Conservation (phyloP, 2,329 filamentous ascomycete species). For the Ophiostoma pallidulum region DNA sequence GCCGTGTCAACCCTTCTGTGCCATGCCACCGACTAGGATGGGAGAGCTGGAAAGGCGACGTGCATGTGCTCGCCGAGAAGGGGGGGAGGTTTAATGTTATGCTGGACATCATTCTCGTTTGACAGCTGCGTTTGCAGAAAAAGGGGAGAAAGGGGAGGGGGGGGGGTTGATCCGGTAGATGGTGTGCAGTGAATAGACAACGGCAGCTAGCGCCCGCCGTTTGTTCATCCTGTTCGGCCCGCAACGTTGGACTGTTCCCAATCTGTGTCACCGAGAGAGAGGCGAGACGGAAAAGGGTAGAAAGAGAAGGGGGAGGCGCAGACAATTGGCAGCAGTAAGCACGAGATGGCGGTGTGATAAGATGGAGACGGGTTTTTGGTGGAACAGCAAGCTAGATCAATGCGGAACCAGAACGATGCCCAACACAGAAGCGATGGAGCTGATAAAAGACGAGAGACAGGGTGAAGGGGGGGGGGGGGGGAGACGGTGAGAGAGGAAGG, state of each 20-base stretch:
- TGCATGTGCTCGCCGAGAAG: neutral
- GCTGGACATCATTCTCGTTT: no score
- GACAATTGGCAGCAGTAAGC: neutral
- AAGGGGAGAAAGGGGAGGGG: neutral
- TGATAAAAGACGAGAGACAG: neutral
- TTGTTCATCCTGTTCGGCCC: neutral
- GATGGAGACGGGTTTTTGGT: neutral
- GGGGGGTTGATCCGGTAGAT: neutral
- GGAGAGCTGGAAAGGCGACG: neutral
- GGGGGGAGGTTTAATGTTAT: neutral
- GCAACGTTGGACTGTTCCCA: conserved; percentile 1
- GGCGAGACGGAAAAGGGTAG: neutral
- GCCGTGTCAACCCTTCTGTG: conserved; percentile 1
- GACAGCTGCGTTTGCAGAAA: no score
- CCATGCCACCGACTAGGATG: neutral
- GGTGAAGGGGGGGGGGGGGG: neutral
- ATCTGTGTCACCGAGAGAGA: neutral
- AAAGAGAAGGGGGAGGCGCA: neutral
- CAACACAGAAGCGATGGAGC: neutral
- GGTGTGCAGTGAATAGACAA: neutral
- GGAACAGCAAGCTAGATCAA: neutral
- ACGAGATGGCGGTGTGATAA: conserved; percentile 10
- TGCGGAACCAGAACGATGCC: neutral
- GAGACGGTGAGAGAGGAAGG: neutral
- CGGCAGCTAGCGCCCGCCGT: neutral